Conservation (phyloP, 2,329 filamentous ascomycete genomes). For the Sporothrix variecibatus region DNA sequence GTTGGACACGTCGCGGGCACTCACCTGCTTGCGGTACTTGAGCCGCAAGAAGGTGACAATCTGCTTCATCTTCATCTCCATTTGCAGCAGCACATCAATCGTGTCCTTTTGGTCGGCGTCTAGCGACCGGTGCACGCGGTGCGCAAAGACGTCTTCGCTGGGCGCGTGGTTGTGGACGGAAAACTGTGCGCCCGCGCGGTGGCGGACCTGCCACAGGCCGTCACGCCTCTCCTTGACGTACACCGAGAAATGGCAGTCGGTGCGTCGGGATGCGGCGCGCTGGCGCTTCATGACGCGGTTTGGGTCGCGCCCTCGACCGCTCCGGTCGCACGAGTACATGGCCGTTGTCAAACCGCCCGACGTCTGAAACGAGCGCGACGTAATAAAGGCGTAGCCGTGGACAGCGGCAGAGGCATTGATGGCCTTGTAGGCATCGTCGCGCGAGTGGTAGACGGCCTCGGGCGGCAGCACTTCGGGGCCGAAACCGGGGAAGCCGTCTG, state of each 20-base stretch:
- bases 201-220: slow-evolving; percentile 23
- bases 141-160: slow-evolving; percentile 23
- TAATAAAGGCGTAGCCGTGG: slow-evolving; percentile 28
- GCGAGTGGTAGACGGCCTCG: slow-evolving; percentile 17
- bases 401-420: slow-evolving; percentile 21
- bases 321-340: slow-evolving; percentile 26
- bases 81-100: slow-evolving; percentile 25
- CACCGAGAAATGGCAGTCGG: slow-evolving; percentile 24
- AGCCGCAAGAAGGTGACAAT: slow-evolving; percentile 27
- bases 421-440: slow-evolving; percentile 27
- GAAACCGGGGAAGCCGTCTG: slow-evolving; percentile 25
- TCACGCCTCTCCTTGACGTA: slow-evolving; percentile 27
- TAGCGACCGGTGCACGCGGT: slow-evolving; percentile 27
- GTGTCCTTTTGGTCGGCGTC: slow-evolving; percentile 28
- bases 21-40: slow-evolving; percentile 27
- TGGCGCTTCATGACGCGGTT: slow-evolving; percentile 27
- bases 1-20: slow-evolving; percentile 27
- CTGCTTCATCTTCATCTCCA: slow-evolving; percentile 26
- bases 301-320: slow-evolving; percentile 21
- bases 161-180: slow-evolving; percentile 27
- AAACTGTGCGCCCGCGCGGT: slow-evolving; percentile 26
- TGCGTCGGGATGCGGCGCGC: slow-evolving; percentile 26
- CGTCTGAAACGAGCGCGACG: slow-evolving; percentile 26
- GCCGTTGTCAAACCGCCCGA: slow-evolving; percentile 25
- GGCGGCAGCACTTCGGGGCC: slow-evolving; percentile 25